A percentile compares a stretch with the other conserved stretches of the same genome.
Conservation (phyloP, 73 alveolate genomes). For the Paramecium biaurelia region DNA sequence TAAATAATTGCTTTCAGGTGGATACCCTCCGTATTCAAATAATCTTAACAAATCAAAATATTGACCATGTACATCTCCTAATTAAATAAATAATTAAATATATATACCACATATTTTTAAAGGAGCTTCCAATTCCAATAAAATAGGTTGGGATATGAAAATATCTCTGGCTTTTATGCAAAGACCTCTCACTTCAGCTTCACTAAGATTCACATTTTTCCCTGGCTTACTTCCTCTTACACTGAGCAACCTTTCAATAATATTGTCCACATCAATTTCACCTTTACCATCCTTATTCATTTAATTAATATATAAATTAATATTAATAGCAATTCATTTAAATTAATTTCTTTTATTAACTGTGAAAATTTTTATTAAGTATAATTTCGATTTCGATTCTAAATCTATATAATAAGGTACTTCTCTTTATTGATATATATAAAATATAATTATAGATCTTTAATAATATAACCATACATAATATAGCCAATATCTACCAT, state of each 20-base stretch:
- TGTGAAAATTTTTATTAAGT: neutral
- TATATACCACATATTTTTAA: constrained; percentile 64
- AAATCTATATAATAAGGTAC: no score
- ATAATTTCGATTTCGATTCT: no score
- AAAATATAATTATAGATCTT: no score
- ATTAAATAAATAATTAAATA: neutral
- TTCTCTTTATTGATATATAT: no score
- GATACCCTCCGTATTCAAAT: constrained; percentile 97
- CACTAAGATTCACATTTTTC: constrained; percentile 86
- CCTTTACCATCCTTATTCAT: constrained; percentile 55
- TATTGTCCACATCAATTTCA: constrained; percentile 86
- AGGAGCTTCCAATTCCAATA: constrained; percentile 89
- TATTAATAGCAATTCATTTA: neutral
- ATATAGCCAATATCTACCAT: no score
- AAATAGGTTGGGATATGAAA: constrained; percentile 81
- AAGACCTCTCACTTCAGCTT: constrained; percentile 86
- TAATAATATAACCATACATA: no score
- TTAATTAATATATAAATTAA: neutral
- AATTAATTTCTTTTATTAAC: neutral
- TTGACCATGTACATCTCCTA: constrained; percentile 97
- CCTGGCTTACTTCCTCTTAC: constrained; percentile 95
- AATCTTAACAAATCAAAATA: constrained; percentile 91
- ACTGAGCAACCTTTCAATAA: constrained; percentile 85
- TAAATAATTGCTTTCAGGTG: constrained; percentile 96
- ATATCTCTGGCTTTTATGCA: constrained; percentile 87